Percentiles rank a stretch among this genome's conserved stretches.
phyloP scores from a whole-genome alignment of 1,284 basidiomycete species.

The Meira nashicola region DNA sequence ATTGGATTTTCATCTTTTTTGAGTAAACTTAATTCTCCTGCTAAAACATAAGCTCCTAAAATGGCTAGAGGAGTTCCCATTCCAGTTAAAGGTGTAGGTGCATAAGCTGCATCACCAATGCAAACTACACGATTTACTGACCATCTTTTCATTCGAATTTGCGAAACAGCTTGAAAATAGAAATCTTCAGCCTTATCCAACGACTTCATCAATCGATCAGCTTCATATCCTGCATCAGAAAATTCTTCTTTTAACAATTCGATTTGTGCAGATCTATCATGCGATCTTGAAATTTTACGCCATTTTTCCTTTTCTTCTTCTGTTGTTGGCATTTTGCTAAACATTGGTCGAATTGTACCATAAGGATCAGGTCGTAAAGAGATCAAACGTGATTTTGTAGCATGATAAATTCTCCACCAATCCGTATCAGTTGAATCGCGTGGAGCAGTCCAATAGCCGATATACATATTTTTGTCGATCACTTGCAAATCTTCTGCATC shows the following conservation, averaged over 20 bases:
- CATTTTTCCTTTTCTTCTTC: conserved; percentile 14
- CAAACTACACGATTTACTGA: conserved; percentile 24
- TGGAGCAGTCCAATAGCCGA: conserved; percentile 22
- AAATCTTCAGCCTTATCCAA: conserved; percentile 22
- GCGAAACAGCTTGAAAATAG: conserved; percentile 28
- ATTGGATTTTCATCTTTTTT: conserved; percentile 13
- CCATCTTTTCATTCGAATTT: conserved; percentile 31
- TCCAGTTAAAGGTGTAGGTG: conserved; percentile 30
- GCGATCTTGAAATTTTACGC: conserved; percentile 8
- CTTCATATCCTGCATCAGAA: conserved; percentile 20
- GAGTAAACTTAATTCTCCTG: conserved; percentile 24
- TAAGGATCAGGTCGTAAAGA: conserved; percentile 26
- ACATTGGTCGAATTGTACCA: conserved; percentile 16
- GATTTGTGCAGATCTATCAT: conserved; percentile 15
- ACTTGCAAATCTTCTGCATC: conserved; percentile 8
- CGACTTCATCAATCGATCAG: conserved; percentile 16
- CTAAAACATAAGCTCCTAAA: conserved; percentile 27
- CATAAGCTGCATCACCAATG: conserved; percentile 32
- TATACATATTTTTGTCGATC: conserved; percentile 15
- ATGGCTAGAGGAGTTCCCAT: conserved; percentile 33
- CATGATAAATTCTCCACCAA: conserved; percentile 21
- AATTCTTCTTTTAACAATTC: conserved; percentile 19
- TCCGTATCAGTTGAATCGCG: conserved; percentile 16
- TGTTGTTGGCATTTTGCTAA: conserved; percentile 19
- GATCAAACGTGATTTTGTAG: conserved; percentile 11